Base-by-base conservation (phyloP, 805 yeast species). In the Dipodascus geniculatus region DNA sequence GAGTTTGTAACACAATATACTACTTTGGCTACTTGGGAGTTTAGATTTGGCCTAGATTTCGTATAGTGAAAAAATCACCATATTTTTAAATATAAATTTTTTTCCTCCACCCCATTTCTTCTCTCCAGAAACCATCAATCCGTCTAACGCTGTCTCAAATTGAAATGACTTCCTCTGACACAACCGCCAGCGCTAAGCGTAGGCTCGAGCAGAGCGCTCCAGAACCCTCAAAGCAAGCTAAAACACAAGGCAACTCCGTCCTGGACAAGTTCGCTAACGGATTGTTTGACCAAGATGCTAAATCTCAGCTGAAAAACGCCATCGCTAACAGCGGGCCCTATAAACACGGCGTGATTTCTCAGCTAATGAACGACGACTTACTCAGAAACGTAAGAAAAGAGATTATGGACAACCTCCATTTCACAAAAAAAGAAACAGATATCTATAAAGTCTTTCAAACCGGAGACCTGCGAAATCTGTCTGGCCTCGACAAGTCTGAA, bases 381-480 rank as follows among this genome's bases (percentile, higher is more conserved):
- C 70, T 93, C 53, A 73, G 93, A 57, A 76, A 78, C 28, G 98
- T 95, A 1, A 77, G 98, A 51, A 79, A 79, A 54, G 99, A 93
- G 67, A 89, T 95, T 23, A 77, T 87, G 58, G 70, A 75, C 1
- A 85, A 89, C 63, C 83, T 93, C 57, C 93, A 87, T 48, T 93
- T 95, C 73, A 89, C 98, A 8, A 81, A 83, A 61, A 93, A 95
- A 68, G 99, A 95, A 68, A 93, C 99, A 0, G 99, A 93, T 65
- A 93, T 93, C 58, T 93, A 93, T 69, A 90, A 87, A 67, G 96
- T 91, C 28, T 71, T 66, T 53, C 76, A 97, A 83, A 73, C 86
- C 80, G 70, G 99, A 84, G 65, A 96, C 68, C 76, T 93, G 60
- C 96, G 96, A 47, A 95, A 93, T 66, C 70, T 93, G 48, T 85